Evolutionary conservation across 2,329 filamentous ascomycete species (phyloP), one percentile per base, ranked within the genome.

Genomic region (Aspergillus hortae): DNA sequence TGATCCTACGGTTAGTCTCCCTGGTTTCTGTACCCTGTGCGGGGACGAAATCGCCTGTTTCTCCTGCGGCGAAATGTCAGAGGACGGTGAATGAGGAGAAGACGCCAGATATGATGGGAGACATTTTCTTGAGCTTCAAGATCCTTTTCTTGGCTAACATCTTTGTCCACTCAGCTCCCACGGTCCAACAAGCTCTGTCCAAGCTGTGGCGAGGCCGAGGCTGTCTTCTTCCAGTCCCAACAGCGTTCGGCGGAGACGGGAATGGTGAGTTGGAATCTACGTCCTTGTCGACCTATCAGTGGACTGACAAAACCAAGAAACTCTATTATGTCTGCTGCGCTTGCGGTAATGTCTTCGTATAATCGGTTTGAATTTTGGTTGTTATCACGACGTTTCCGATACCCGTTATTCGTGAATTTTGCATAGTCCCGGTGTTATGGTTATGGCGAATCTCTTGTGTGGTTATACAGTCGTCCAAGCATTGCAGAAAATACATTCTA

Each of bases 211-310:
- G 88, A 94, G 72, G 84, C 85, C 62, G 92, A 97, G 75, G 91
- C 92, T 43, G 95, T 99, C 54, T 99, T 96, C 77, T 99, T 99
- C 79, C 94, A 99, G 77, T 96, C 92, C 56, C 94, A 99, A 71
- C 92, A 97, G 78, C 88, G 94, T 74, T 96, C 88, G 62, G 90
- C 90, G 45, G 92, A 97, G 74, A 99, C 94, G 42, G 94, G 94
- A 77, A 99, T 99, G 94, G 94, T 97, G 75, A 80, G 88, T 40
- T 25, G 40, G 66, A 48, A 10, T 30, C 10, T 30, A 7, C 27
- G 27, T 30, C 10, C 43, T 12, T 44, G 5, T 51, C 21, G 40
- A 45, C 27, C 40, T 23, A 9, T 14, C 51, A 25, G 48, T 59
- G 66, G 51, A 67, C 57, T 11, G n/a, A 45, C 21, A 35, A 35